These are phyloP conservation scores for Volvariella surrecta DNA, from an alignment of 1,284 basidiomycete genomes.

Conservation along the genomic window DNA sequence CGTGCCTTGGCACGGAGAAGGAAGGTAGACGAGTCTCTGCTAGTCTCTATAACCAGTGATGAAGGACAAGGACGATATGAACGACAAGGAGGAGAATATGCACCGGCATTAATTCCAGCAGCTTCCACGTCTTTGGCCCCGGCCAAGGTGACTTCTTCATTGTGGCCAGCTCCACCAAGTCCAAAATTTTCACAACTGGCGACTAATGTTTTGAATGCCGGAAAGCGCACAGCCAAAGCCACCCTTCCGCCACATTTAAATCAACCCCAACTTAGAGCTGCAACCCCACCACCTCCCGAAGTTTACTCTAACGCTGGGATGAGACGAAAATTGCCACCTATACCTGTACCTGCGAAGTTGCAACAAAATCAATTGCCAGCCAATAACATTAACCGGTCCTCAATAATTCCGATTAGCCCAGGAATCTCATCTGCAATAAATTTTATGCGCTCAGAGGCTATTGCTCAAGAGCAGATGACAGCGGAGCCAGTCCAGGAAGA, in stretches of 20 bases:
- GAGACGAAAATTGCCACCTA: background rate
- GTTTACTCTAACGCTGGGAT: conserved; percentile 2
- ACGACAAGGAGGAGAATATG: background rate
- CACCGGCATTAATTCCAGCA: background rate
- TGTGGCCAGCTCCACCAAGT: background rate
- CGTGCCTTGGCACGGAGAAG: background rate
- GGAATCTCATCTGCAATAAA: conserved; percentile 38
- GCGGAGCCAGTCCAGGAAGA: conserved; percentile 9
- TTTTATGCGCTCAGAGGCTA: conserved; percentile 26
- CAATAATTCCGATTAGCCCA: conserved; percentile 38
- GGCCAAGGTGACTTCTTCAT: conserved; percentile 1
- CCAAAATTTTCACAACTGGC: background rate
- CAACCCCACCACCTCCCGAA: conserved; percentile 14
- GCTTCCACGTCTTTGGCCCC: background rate
- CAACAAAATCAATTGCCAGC: background rate
- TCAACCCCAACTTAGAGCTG: background rate
- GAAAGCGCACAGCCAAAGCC: conserved; percentile 2
- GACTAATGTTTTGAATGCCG: background rate
- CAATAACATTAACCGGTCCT: conserved; percentile 25
- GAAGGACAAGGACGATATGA: background rate
- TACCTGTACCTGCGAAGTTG: background rate
- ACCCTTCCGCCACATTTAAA: background rate
- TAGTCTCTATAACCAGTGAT: background rate
- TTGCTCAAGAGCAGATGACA: conserved; percentile 16
- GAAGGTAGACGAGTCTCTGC: background rate